Percentiles rank a stretch among this genome's conserved stretches.
Conservation (phyloP, 371 early-diverging fungal genomes). For the Batkoa obscura region DNA sequence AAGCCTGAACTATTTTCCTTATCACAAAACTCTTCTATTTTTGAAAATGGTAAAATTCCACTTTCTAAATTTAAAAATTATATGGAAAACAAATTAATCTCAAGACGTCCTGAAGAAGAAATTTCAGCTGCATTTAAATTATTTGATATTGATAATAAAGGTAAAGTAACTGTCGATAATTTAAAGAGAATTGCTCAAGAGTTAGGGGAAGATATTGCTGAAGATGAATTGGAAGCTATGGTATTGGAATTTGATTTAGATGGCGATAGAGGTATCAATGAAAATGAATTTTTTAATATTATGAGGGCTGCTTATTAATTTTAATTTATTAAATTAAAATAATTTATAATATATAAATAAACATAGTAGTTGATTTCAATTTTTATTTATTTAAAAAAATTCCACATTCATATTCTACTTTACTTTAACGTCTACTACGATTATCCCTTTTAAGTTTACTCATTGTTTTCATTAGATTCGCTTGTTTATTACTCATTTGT, state of each 20-base stretch:
- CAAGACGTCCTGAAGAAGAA: conserved; percentile 40
- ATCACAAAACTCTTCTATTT: background rate
- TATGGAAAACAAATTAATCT: background rate
- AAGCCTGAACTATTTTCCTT: conserved; percentile 15
- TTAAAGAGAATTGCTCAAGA: conserved; percentile 48
- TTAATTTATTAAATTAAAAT: no score
- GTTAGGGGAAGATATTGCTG: conserved; percentile 49
- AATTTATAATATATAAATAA: no score
- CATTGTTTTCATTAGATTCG: no score
- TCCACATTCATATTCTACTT: no score
- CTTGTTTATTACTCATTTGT: no score
- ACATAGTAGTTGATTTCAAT: no score
- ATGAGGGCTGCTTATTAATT: background rate
- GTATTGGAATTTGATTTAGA: conserved; percentile 66
- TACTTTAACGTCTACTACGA: no score
- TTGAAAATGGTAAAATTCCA: background rate
- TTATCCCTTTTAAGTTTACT: background rate
- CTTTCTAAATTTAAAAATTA: background rate
- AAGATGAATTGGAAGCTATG: conserved; percentile 57
- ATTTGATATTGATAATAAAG: conserved; percentile 47
- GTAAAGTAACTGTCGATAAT: conserved; percentile 34
- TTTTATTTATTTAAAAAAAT: no score
- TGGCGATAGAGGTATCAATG: conserved; percentile 26
- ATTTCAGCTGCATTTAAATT: conserved; percentile 53
- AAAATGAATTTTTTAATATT: background rate